These are phyloP conservation scores for Alternaria longipes DNA, from an alignment of 2,329 filamentous ascomycete species.

Conservation along the genomic window DNA sequence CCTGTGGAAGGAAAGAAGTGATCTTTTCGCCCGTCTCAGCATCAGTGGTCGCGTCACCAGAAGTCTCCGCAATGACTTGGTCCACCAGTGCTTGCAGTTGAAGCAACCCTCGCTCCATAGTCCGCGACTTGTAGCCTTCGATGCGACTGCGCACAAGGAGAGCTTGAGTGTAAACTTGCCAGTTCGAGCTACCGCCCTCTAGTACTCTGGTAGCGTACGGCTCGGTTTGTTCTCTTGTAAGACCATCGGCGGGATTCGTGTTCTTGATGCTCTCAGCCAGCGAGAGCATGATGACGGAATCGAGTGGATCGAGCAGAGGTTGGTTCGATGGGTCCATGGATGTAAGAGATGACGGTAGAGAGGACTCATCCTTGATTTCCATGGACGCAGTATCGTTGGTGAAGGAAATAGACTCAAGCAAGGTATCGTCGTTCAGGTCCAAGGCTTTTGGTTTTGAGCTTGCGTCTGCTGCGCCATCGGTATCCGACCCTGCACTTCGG, in stretches of 20 bases:
- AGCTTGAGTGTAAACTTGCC: slow-evolving; percentile 97
- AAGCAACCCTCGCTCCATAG: slow-evolving; percentile 85
- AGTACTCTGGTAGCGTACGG: slow-evolving; percentile 91
- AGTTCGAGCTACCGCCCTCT: slow-evolving; percentile 89
- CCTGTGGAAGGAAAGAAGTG: slow-evolving; percentile 81
- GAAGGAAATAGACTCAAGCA: slow-evolving; percentile 88
- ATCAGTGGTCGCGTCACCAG: slow-evolving; percentile 43
- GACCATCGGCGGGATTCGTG: slow-evolving; percentile 80
- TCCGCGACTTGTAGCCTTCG: slow-evolving; percentile 86
- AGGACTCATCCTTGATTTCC: slow-evolving; percentile 55
- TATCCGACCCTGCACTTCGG: slow-evolving; percentile 66
- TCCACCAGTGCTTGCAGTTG: slow-evolving; percentile 96
- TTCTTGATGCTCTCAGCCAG: slow-evolving; percentile 89
- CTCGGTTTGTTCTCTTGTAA: slow-evolving; percentile 92
- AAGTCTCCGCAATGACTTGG: slow-evolving; percentile 89
- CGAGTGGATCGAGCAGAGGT: slow-evolving; percentile 80
- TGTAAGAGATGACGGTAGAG: slow-evolving; percentile 69
- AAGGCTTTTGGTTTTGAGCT: slow-evolving; percentile 70
- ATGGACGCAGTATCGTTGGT: slow-evolving; percentile 62
- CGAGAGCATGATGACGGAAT: slow-evolving; percentile 85
- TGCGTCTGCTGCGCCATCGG: slow-evolving; percentile 23
- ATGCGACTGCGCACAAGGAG: slow-evolving; percentile 89
- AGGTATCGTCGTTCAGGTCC: slow-evolving; percentile 88
- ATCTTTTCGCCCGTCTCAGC: slow-evolving; percentile 57
- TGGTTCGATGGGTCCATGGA: slow-evolving; percentile 79